Conservation (phyloP, 1,139 yeast genomes). For the Geotrichum macrosporum region DNA sequence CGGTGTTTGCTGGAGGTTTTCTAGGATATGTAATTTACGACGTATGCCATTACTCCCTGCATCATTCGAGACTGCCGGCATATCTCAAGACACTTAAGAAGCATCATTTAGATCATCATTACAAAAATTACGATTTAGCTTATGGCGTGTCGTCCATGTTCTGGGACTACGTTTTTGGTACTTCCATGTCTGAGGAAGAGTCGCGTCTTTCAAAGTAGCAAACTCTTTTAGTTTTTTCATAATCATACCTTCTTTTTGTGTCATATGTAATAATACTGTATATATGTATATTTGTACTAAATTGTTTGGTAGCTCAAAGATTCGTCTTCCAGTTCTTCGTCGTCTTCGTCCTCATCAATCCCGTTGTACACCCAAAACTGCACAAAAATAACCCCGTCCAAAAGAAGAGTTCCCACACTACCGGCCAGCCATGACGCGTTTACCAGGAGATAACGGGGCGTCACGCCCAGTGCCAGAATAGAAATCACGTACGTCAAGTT, state of each 20-base stretch:
- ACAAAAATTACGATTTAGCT: slow-evolving; percentile 92
- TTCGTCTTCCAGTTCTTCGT: slow-evolving; percentile 8
- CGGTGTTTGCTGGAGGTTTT: slow-evolving; percentile 89
- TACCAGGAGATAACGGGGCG: slow-evolving; percentile 64
- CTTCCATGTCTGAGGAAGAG: slow-evolving; percentile 46
- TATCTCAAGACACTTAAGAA: slow-evolving; percentile 75
- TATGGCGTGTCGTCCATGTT: slow-evolving; percentile 91
- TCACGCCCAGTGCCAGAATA: slow-evolving; percentile 64
- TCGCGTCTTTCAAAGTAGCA: no score
- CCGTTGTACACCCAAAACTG: slow-evolving; percentile 80
- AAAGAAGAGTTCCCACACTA: slow-evolving; percentile 75
- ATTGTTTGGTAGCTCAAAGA: slow-evolving; percentile 7
- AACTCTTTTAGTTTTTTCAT: no score
- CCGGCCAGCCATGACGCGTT: slow-evolving; percentile 94
- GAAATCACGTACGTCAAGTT: slow-evolving; percentile 84
- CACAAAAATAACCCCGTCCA: slow-evolving; percentile 75
- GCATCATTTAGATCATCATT: slow-evolving; percentile 93
- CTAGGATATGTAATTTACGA: slow-evolving; percentile 91
- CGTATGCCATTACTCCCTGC: slow-evolving; percentile 82
- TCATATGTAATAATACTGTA: no score
- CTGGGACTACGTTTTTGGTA: slow-evolving; percentile 90
- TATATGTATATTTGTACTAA: neutral
- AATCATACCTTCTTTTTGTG: no score
- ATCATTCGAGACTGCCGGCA: slow-evolving; percentile 75
- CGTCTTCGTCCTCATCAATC: slow-evolving; percentile 3